A percentile compares a stretch with the other conserved stretches of the same genome.
Conservation (phyloP, 2,329 filamentous ascomycete genomes). For the Colletotrichum lini region DNA sequence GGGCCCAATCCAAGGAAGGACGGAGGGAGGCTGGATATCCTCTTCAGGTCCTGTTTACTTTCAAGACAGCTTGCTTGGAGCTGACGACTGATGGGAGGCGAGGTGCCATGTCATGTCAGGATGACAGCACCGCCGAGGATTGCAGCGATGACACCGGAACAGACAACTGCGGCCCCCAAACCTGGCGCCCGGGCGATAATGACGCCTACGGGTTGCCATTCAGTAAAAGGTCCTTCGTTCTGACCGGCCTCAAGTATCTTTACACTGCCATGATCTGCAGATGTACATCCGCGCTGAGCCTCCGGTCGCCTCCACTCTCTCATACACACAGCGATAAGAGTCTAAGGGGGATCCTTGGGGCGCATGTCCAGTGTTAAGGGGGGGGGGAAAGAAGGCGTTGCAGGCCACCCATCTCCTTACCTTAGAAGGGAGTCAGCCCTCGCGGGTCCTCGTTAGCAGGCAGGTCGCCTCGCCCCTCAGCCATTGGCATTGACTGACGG, state of each 20-base stretch:
- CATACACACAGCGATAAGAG: background rate
- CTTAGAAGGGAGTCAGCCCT: conserved; percentile 17
- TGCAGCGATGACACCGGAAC: conserved; percentile 23
- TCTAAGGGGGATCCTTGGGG: conserved; percentile 1
- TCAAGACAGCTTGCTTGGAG: too few relatives aligned
- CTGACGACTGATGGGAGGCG: conserved; percentile 2
- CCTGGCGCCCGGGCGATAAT: conserved; percentile 33
- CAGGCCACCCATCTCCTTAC: background rate
- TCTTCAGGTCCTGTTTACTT: too few relatives aligned
- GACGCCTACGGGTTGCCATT: conserved; percentile 22
- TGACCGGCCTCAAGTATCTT: background rate
- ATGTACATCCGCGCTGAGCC: background rate
- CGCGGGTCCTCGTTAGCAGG: background rate
- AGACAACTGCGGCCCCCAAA: conserved; percentile 17
- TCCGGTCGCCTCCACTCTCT: background rate
- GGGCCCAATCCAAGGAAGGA: too few relatives aligned
- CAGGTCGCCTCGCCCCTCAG: conserved; percentile 9
- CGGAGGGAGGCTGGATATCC: background rate
- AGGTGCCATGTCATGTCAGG: conserved; percentile 10
- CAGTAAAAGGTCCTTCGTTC: background rate
- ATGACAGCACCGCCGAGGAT: conserved; percentile 24
- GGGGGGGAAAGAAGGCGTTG: background rate
- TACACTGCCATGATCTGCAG: background rate
- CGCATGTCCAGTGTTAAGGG: conserved; percentile 4
- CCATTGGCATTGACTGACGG: background rate